These are phyloP conservation scores for Gaeumannomyces tritici DNA, from an alignment of 2,329 filamentous ascomycete genomes.

Conservation along the genomic window DNA sequence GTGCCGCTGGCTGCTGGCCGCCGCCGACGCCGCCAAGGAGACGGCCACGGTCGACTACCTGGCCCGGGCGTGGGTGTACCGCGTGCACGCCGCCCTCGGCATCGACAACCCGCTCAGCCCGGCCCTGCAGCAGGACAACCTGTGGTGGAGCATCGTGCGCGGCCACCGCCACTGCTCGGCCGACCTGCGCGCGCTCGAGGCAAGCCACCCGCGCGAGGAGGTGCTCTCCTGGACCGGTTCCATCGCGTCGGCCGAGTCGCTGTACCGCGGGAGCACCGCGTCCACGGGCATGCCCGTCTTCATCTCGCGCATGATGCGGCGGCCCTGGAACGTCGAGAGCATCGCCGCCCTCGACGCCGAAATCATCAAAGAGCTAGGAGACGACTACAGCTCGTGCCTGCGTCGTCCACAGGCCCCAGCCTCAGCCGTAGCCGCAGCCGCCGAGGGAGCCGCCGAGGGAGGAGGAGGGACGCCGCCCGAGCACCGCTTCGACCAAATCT, in stretches of 20 bases:
- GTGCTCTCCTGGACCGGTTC: constrained; percentile 1
- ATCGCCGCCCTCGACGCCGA: constrained; percentile 6
- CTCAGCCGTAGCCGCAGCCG: no score
- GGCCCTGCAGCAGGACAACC: constrained; percentile 4
- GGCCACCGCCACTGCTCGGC: constrained; percentile 6
- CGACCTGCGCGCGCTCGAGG: constrained; percentile 4
- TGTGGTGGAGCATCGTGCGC: constrained; percentile 5
- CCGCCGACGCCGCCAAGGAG: constrained; percentile 4
- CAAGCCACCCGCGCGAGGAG: background rate
- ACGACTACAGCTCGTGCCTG: constrained; percentile 5
- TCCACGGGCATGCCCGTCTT: constrained; percentile 9
- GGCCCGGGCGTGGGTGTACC: constrained; percentile 7
- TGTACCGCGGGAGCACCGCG: constrained; percentile 3
- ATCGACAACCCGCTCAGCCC: constrained; percentile 4
- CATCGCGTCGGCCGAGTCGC: constrained; percentile 1
- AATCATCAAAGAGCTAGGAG: constrained; percentile 6
- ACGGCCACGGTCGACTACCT: constrained; percentile 6
- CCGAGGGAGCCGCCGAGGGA: background rate
- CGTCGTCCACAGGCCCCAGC: background rate
- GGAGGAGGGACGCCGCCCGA: no score
- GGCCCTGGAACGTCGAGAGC: constrained; percentile 5
- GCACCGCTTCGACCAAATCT: constrained; percentile 8
- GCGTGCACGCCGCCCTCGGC: constrained; percentile 6
- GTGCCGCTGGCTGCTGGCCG: constrained; percentile 7
- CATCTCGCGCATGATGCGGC: constrained; percentile 3